phyloP scores from a whole-genome alignment of 1,284 basidiomycete genomes.

The Acaromyces ingoldii region DNA sequence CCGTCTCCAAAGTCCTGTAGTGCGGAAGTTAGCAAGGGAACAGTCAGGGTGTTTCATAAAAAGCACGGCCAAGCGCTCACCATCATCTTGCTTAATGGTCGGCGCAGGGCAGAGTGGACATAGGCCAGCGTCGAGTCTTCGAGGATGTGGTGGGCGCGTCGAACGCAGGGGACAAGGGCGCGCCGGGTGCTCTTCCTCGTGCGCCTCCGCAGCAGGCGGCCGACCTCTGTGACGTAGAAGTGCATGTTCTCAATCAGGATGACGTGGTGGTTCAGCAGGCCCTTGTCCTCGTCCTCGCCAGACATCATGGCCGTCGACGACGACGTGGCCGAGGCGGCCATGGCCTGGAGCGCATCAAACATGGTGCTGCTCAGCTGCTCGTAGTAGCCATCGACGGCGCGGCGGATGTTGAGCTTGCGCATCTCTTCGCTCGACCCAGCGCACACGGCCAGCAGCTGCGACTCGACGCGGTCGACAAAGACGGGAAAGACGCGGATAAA shows the following conservation, averaged over 20 bases:
- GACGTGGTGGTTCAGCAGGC: slow-evolving; percentile 91
- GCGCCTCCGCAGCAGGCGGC: slow-evolving; percentile 61
- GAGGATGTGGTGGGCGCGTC: slow-evolving; percentile 74
- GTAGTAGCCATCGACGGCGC: slow-evolving; percentile 74
- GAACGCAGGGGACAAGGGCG: slow-evolving; percentile 63
- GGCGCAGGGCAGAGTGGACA: slow-evolving; percentile 75
- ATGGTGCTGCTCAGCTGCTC: slow-evolving; percentile 80
- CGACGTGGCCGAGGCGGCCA: slow-evolving; percentile 52
- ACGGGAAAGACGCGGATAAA: slow-evolving; percentile 85
- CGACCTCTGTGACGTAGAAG: slow-evolving; percentile 77
- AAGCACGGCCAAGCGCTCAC: slow-evolving; percentile 58
- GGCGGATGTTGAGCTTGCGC: slow-evolving; percentile 66
- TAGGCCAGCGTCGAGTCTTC: slow-evolving; percentile 81
- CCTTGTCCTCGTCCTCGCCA: slow-evolving; percentile 69
- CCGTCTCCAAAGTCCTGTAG: slow-evolving; percentile 87
- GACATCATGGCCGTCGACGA: slow-evolving; percentile 67
- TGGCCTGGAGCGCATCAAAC: slow-evolving; percentile 87
- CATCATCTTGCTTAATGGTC: slow-evolving; percentile 80
- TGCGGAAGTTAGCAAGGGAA: slow-evolving; percentile 7
- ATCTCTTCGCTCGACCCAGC: too few relatives aligned
- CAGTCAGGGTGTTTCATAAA: neutral
- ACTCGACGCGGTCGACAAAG: slow-evolving; percentile 78
- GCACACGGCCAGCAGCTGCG: slow-evolving; percentile 66
- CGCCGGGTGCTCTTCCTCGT: slow-evolving; percentile 17
- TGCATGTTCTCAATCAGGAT: slow-evolving; percentile 97